Evolutionary conservation across 176 grass and related monocot genomes (phyloP), one percentile per base, ranked within the genome.

Genomic region (Oropetium thomaeum): DNA sequence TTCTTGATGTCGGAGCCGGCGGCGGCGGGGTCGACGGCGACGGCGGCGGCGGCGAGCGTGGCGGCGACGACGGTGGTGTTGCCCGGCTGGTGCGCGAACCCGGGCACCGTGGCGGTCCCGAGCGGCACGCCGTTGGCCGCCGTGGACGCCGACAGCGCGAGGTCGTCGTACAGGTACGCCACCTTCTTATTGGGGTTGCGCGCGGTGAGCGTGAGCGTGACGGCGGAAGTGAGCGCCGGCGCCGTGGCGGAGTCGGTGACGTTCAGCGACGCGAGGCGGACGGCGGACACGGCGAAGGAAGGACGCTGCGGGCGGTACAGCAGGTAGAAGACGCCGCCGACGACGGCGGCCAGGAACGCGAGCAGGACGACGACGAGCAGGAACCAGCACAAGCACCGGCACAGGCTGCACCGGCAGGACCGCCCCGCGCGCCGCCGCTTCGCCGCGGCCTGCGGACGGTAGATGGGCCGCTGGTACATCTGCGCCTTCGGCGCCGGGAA

Each of bases 171-270:
- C 41, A 90, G 17, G 73, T 83, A 99, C 8, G 84, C 84, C 26
- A 99, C 16, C 87, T 99, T 99, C 79, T 92, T 88, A 82, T 95
- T 99, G 10, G 96, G 91, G 52, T 99, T 99, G 27, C 52, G 26
- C 7, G 84, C 91, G 3, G 82, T 83, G 43, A 95, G 30, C 4
- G 82, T 87, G 58, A 99, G 72, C 54, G 79, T 62, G 62, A 99
- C 54, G 64, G 82, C 44, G 51, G 87, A 74, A 69, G 85, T 88
- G 75, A 99, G 53, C 3, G 77, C 22, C 31, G 90, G 82, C 13
- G 87, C 63, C 32, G 91, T 65, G 28, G 78, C 12, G 43, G 91
- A 74, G 9, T 60, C 13, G 15, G 96, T 82, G 30, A 95, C 48
- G 70, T 95, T 95, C 38, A 92, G 77, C 12, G 82, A 52, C 17